phyloP scores from a whole-genome alignment of 495 filamentous ascomycete genomes.

The Thermothielavioides terrestris region DNA sequence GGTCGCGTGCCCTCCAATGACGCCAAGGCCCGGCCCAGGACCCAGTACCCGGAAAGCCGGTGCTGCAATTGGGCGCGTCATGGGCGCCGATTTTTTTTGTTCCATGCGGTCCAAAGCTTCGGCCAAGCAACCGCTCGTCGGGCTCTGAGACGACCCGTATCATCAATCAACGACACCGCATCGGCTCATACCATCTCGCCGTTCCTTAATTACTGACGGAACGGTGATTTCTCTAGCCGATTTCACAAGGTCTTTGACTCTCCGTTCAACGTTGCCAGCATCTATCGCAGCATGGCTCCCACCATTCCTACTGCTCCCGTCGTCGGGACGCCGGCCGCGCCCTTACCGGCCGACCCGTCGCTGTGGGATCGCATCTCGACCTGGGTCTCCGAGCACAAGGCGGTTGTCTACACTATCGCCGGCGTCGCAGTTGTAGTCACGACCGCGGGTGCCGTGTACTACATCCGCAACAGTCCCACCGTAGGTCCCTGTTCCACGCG shows the following conservation, averaged over 20 bases:
- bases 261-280: background rate
- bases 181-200: background rate
- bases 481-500: no score
- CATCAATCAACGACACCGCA: conserved; percentile 2
- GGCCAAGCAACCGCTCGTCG: conserved; percentile 4
- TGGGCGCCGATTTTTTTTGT: conserved; percentile 11
- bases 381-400: conserved; percentile 94
- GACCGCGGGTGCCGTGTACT: conserved; percentile 85
- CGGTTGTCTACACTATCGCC: conserved; percentile 88
- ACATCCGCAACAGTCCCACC: conserved; percentile 50
- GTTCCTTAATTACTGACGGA: background rate
- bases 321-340: conserved; percentile 28
- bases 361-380: conserved; percentile 81
- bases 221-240: background rate
- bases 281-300: conserved; percentile 30
- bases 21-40: background rate
- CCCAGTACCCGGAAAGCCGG: conserved; percentile 6
- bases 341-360: conserved; percentile 48
- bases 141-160: no score
- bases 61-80: conserved; percentile 11
- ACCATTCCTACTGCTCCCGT: conserved; percentile 32
- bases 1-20: background rate
- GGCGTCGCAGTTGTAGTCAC: conserved; percentile 88
- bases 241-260: conserved; percentile 1
- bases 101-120: conserved; percentile 13